Evolutionary conservation across 768 basidiomycete species (phyloP), one percentile per base, ranked within the genome.

Genomic region (Lactifluus rugatus): DNA sequence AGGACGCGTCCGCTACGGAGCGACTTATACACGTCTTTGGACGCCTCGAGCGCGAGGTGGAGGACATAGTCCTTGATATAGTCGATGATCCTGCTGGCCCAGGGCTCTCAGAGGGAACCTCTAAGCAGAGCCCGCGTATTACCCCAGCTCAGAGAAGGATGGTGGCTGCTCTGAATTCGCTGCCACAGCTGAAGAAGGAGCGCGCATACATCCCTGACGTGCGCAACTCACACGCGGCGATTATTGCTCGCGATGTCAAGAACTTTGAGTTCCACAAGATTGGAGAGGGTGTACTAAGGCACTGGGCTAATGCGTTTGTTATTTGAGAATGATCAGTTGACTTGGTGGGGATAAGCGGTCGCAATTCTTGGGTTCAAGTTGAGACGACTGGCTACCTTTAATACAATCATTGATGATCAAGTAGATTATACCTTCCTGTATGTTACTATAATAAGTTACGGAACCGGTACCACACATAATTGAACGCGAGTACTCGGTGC

Each of bases 171-270:
- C 73, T 93, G 39, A 91, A 91, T 68, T 73, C 72, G 44, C 76
- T 92, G 11, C 86, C 87, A 0, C 70, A 74, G 31, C 66, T 92
- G 48, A 77, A 81, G 73, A 92, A 91, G 70, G 79, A 87, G 63
- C 68, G 79, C 19, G 85, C 79, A 19, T 89, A 81, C 66, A 83
- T 91, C 62, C 70, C 75, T 19, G 71, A 71, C 2, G 75, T 83
- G 25, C 66, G 70, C 39, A 90, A 90, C 65, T 72, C 87, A 26
- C 89, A 93, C 70, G 86, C 77, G 5, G 73, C 80, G 56, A 85
- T 93, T 61, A 73, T 92, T 10, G 82, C 78, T 67, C 74, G 89
- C 45, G 87, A 90, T 61, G 68, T 81, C 54, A 75, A 82, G 66
- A 71, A 74, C 34, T 87, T 86, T 66, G 72, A 78, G 62, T 61